Base-by-base conservation (phyloP, 768 basidiomycete genomes). In the Xerocomus brunneocitrinus region DNA sequence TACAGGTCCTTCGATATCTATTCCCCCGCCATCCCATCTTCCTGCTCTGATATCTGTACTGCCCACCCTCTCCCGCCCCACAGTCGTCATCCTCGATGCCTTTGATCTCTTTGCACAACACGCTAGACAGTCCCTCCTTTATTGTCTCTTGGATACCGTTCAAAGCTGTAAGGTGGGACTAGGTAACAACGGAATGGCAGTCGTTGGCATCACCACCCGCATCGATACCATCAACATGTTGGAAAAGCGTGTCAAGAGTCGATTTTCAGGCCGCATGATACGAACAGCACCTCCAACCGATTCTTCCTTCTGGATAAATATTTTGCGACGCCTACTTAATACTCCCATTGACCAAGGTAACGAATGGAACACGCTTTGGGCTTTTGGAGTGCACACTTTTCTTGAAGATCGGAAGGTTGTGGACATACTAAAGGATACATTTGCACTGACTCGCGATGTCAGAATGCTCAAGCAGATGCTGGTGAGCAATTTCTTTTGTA, bases 181-280 rank as follows among this genome's bases (percentile, higher is more conserved):
- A 42, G 76, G 74, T 12, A 80, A 66, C 60, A 83, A 80, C 56
- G 94, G 93, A 3, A 70, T 97, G 22, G 88, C 87, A 0, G 85
- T 99, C 32, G 74, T 99, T 34, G 97, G 97, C 8, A 69, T 94
- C 10, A 93, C 94, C 1, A 84, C 83, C 31, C 84, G 94, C 8
- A 79, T 95, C 24, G 94, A 98, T 62, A 88, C 91, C 16, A 79
- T 98, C 54, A 88, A 90, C 57, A 71, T 89, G 3, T 76, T 99
- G 16, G 97, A 99, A 68, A 99, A 99, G 68, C 80, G 97, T 41
- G 97, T 99, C 47, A 97, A 98, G 71, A 97, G 93, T 58, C 83
- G 97, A 3, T 99, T 98, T 72, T 98, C 95, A 2, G 92, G 94
- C 31, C 79, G 97, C 51, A 89, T 92, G 62, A 76, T 95, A 52